Conservation (phyloP, 2,329 filamentous ascomycete genomes). For the Fusarium transvaalense region DNA sequence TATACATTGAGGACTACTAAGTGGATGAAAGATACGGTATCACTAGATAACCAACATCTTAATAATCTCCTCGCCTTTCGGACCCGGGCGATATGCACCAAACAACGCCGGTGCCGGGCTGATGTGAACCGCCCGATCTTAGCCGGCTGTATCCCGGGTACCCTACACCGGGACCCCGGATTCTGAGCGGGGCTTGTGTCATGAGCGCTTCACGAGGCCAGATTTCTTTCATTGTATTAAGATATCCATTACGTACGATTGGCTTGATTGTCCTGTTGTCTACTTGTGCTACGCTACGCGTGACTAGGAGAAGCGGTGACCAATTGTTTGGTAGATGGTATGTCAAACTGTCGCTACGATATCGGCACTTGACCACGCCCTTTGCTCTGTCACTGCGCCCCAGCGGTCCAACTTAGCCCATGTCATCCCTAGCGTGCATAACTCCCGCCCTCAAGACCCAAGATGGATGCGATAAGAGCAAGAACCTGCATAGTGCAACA, state of each 20-base stretch:
- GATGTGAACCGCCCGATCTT: constrained; percentile 39
- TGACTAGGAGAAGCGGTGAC: constrained; percentile 22
- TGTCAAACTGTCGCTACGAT: constrained; percentile 19
- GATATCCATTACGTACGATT: constrained; percentile 33
- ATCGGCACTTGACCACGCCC: constrained; percentile 38
- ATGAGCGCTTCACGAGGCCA: constrained; percentile 25
- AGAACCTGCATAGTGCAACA: not conserved
- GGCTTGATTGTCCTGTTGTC: not conserved
- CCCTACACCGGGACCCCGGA: constrained; percentile 37
- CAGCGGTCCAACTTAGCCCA: constrained; percentile 3
- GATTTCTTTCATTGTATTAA: constrained; percentile 11
- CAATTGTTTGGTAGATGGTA: constrained; percentile 1
- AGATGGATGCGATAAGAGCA: not conserved
- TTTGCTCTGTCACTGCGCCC: constrained; percentile 39
- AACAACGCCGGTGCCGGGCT: constrained; percentile 46
- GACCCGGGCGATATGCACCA: constrained; percentile 36
- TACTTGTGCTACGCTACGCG: constrained; percentile 15
- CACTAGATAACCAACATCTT: constrained; percentile 23
- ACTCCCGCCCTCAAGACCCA: not conserved
- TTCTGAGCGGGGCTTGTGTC: constrained; percentile 31
- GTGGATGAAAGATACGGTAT: not conserved
- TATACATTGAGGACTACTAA: not conserved
- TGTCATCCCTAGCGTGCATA: constrained; percentile 15
- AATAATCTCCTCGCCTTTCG: constrained; percentile 28
- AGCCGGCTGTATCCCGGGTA: constrained; percentile 46